Conservation (phyloP, 2,329 filamentous ascomycete genomes). For the Fusarium pilosicola region DNA sequence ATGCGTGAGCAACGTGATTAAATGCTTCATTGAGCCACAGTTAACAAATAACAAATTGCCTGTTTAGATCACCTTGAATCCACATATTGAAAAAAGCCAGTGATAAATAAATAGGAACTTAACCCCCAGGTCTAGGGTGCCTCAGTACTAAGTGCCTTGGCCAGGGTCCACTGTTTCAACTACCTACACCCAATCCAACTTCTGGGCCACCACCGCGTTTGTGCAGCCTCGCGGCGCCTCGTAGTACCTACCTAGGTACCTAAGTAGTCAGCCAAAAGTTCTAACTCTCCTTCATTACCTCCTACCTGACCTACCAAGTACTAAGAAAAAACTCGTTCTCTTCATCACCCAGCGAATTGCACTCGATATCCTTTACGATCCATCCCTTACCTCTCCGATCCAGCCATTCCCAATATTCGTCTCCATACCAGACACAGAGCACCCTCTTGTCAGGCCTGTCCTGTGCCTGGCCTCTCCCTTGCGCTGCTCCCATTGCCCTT, state of each 20-base stretch:
- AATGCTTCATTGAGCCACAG: background rate
- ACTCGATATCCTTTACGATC: conserved; percentile 18
- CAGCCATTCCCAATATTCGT: conserved; percentile 23
- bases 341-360: conserved; percentile 22
- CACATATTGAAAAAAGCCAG: background rate
- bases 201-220: conserved; percentile 34
- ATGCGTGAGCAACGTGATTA: background rate
- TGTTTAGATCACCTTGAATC: background rate
- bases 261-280: conserved; percentile 16
- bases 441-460: conserved; percentile 2
- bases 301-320: background rate
- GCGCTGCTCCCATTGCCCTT: conserved; percentile 35
- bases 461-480: conserved; percentile 30
- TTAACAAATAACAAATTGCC: background rate
- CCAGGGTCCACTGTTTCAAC: conserved; percentile 9
- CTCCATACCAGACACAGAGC: conserved; percentile 26
- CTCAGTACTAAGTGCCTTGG: background rate
- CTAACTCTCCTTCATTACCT: conserved; percentile 9
- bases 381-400: conserved; percentile 18
- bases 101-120: conserved; percentile 2
- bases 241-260: background rate
- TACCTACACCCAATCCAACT: background rate
- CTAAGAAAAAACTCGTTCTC: background rate
- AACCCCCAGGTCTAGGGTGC: background rate
- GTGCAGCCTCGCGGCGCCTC: conserved; percentile 38